phyloP scores from a whole-genome alignment of 148 eudicot genomes.

The Persicaria tinctoria region DNA sequence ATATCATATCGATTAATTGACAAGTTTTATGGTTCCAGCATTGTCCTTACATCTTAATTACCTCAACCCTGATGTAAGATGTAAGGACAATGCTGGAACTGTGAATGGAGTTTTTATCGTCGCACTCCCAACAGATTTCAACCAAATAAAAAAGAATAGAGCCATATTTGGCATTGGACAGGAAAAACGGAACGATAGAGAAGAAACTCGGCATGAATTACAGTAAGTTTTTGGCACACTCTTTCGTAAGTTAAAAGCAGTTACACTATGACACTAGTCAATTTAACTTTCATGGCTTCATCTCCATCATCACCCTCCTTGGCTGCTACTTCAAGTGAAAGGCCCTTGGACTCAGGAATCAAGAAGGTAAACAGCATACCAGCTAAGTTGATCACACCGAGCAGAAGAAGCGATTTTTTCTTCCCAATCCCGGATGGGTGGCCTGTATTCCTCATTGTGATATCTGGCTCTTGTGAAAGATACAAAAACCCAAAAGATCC shows the following conservation, averaged over 20 bases:
- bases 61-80: background rate
- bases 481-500: conserved; percentile 30
- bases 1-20: background rate
- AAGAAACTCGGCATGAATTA: background rate
- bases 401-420: conserved; percentile 19
- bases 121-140: too few species aligned
- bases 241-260: background rate
- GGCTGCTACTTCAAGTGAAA: conserved; percentile 11
- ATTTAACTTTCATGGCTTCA: background rate
- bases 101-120: too few species aligned
- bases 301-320: conserved; percentile 1
- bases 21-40: background rate
- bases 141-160: too few species aligned
- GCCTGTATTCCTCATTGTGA: conserved; percentile 14
- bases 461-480: conserved; percentile 21
- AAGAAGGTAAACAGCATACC: conserved; percentile 15
- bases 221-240: background rate
- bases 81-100: too few species aligned
- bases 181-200: too few species aligned
- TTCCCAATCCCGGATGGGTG: conserved; percentile 28
- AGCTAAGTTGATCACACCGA: conserved; percentile 7
- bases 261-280: background rate
- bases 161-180: too few species aligned
- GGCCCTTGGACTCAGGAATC: conserved; percentile 14
- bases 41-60: background rate